These are phyloP conservation scores for Ophiocordyceps camponoti-leonardi DNA, from an alignment of 2,329 filamentous ascomycete species.

Conservation along the genomic window DNA sequence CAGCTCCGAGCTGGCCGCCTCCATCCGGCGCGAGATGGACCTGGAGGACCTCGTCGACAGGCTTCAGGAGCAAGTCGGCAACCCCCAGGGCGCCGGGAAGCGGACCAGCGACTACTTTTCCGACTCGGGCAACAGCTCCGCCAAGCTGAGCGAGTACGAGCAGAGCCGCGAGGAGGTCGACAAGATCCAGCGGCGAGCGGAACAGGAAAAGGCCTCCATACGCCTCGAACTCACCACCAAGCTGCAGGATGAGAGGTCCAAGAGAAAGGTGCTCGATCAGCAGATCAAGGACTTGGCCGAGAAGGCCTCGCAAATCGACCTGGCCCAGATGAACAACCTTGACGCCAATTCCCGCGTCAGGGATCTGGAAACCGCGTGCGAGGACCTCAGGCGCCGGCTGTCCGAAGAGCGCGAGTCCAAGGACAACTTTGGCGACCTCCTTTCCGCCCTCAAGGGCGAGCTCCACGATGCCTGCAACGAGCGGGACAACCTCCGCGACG, in stretches of 20 bases:
- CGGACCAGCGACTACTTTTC: conserved; percentile 96
- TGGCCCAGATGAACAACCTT: conserved; percentile 35
- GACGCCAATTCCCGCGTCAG: conserved; percentile 46
- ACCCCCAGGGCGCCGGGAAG: conserved; percentile 40
- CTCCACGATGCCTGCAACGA: conserved; percentile 71
- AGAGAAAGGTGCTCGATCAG: conserved; percentile 59
- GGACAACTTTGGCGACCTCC: conserved; percentile 83
- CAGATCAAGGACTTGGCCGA: conserved; percentile 73
- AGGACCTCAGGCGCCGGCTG: conserved; percentile 67
- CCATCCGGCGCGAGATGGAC: conserved; percentile 91
- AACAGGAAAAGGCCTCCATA: conserved; percentile 81
- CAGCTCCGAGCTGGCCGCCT: conserved; percentile 78
- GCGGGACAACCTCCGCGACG: conserved; percentile 79
- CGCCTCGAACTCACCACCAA: conserved; percentile 73
- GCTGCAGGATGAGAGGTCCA: conserved; percentile 69
- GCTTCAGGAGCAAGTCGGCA: conserved; percentile 58
- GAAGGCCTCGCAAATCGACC: conserved; percentile 48
- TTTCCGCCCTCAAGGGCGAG: conserved; percentile 69
- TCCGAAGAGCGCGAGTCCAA: conserved; percentile 75
- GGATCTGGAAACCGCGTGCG: conserved; percentile 65
- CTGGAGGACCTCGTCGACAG: conserved; percentile 85
- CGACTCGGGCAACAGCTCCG: conserved; percentile 78
- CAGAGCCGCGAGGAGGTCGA: conserved; percentile 57
- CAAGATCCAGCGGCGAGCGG: conserved; percentile 62
- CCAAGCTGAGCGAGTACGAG: conserved; percentile 55